Percentiles rank a stretch among this genome's conserved stretches.
Evolutionary conservation across 177 flowering plant genomes (phyloP).

Genomic region (Vitis hybrid): DNA sequence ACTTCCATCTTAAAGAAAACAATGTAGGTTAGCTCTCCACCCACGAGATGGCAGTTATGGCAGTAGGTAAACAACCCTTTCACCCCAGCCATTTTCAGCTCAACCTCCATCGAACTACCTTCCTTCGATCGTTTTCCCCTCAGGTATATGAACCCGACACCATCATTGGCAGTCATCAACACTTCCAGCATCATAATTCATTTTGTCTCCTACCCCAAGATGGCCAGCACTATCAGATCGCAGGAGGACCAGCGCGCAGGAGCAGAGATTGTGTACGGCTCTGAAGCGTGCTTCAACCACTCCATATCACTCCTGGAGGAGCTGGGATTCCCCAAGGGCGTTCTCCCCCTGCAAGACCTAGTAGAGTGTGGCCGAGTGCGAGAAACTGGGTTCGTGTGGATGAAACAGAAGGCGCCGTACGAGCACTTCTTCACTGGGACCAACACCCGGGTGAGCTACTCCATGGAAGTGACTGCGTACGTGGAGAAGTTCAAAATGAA

Average conservation of each 20-base stretch:
- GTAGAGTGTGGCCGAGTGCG: conserved; percentile 80
- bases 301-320: conserved; percentile 67
- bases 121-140: not conserved
- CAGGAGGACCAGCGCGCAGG: conserved; percentile 52
- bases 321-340: conserved; percentile 83
- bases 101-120: conserved; percentile 12
- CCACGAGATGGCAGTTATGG: too few relatives aligned
- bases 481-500: conserved; percentile 81
- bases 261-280: conserved; percentile 73
- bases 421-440: conserved; percentile 69
- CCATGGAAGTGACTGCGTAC: conserved; percentile 74
- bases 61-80: conserved; percentile 6
- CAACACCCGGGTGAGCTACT: conserved; percentile 67
- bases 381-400: conserved; percentile 93
- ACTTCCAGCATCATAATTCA: too few relatives aligned
- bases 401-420: conserved; percentile 72
- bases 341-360: conserved; percentile 67
- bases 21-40: too few relatives aligned
- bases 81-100: not conserved
- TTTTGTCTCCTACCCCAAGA: not conserved
- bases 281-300: conserved; percentile 59
- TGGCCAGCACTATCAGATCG: conserved; percentile 21
- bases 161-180: not conserved
- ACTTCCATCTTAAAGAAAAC: too few relatives aligned
- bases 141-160: not conserved